Evolutionary conservation across 805 yeast species (phyloP), one percentile per base, ranked within the genome.

Genomic region (Barnettozyma siamensis): DNA sequence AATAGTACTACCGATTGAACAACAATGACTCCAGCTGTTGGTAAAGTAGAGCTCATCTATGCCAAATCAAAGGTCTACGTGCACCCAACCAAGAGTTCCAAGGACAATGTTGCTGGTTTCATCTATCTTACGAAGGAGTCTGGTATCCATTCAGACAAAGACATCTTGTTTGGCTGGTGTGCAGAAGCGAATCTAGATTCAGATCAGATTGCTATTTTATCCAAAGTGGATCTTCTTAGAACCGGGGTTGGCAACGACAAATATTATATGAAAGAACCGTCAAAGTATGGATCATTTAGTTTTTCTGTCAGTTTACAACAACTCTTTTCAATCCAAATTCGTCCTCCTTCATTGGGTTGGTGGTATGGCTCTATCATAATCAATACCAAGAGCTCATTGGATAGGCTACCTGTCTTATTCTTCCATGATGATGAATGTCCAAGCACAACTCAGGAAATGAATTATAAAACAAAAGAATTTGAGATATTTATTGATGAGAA

Each of bases 361-460:
- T 91, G 97, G 96, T 78, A 75, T 63, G 99, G 99, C 0, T 85
- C 96, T 0, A 65, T 91, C 13, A 67, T 88, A 2, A 61, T 93
- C 23, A 82, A 87, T 60, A 76, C 91, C 2, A 75, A 75, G 48
- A 46, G 50, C 16, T 76, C 65, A 32, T 77, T 77, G 8, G 83
- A 77, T 41, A 76, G 79, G 33, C 63, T 88, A 15, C 98, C 98
- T 0, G 82, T 88, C 5, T 55, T 93, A 31, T 93, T 89, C 60
- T 89, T 93, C 67, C 99, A 93, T 62, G 99, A 93, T 57, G 83
- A 85, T 41, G 89, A 85, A 51, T 76, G 83, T 27, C 81, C 86
- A 7, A 83, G 91, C 31, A 87, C 95, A 0, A 65, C 73, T 37
- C 63, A 72, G 45, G 81, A 76, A 47, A 83, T 79, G 47, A 72